These are phyloP conservation scores for Colletotrichum higginsianum DNA, from an alignment of 2,329 filamentous ascomycete genomes.

Conservation along the genomic window DNA sequence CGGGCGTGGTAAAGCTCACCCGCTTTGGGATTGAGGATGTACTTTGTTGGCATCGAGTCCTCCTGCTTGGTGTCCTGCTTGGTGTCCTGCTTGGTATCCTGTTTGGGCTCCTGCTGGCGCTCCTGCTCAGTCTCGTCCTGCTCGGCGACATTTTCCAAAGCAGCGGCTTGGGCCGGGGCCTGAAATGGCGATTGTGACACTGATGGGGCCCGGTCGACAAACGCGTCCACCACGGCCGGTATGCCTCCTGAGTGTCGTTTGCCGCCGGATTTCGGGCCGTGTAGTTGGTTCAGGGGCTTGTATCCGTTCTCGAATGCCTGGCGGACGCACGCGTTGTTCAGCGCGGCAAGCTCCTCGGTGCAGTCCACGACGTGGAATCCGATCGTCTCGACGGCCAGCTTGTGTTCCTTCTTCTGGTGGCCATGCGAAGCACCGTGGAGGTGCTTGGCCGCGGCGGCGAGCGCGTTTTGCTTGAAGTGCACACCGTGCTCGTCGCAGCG, in stretches of 20 bases:
- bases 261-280: slow-evolving; percentile 36
- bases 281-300: slow-evolving; percentile 38
- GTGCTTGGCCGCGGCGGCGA: slow-evolving; percentile 43
- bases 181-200: background rate
- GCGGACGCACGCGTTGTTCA: slow-evolving; percentile 43
- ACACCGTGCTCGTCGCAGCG: slow-evolving; percentile 44
- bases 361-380: slow-evolving; percentile 43
- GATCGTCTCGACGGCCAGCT: slow-evolving; percentile 36
- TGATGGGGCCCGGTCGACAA: background rate
- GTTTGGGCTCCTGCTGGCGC: background rate
- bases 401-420: slow-evolving; percentile 32
- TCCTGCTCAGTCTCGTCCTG: slow-evolving; percentile 2
- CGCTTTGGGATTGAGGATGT: slow-evolving; percentile 39
- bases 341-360: slow-evolving; percentile 23
- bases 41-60: background rate
- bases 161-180: background rate
- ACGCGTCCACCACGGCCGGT: background rate
- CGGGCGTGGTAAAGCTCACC: slow-evolving; percentile 42
- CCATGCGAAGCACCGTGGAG: slow-evolving; percentile 40
- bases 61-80: background rate
- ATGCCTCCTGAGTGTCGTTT: slow-evolving; percentile 30
- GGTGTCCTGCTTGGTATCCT: background rate
- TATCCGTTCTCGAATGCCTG: slow-evolving; percentile 42
- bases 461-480: slow-evolving; percentile 42
- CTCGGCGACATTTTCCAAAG: background rate